Evolutionary conservation across 2,329 filamentous ascomycete genomes (phyloP).

Genomic region (Teratosphaeria nubilosa): DNA sequence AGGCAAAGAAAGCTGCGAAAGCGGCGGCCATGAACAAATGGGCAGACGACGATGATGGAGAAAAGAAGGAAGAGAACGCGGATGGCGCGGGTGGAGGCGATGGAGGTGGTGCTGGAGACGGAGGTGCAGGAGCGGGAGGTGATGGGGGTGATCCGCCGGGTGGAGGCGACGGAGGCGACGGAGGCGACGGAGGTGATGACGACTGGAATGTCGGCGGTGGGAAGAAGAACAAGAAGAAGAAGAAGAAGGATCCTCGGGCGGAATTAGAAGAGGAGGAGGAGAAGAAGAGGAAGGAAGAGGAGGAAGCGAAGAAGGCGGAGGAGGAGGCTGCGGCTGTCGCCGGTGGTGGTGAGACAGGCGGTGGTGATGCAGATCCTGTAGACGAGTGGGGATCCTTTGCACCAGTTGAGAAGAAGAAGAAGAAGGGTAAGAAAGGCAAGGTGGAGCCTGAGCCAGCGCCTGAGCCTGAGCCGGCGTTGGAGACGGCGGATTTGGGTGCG

Average conservation of each 20-base stretch:
- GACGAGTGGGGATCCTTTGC: conserved; percentile 30
- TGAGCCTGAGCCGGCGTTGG: conserved; percentile 5
- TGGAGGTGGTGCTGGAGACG: conserved; percentile 21
- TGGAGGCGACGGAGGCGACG: conserved; percentile 19
- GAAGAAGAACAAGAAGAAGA: conserved; percentile 31
- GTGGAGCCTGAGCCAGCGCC: conserved; percentile 9
- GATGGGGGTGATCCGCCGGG: conserved; percentile 18
- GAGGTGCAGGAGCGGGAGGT: conserved; percentile 13
- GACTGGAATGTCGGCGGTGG: conserved; percentile 21
- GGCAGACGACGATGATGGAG: conserved; percentile 37
- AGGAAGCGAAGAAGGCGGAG: conserved; percentile 15
- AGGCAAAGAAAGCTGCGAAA: conserved; percentile 33
- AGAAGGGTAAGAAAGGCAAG: conserved; percentile 22
- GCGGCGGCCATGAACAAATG: conserved; percentile 29
- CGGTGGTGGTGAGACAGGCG: conserved; percentile 7
- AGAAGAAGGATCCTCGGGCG: conserved; percentile 30
- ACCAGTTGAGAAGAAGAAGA: conserved; percentile 25
- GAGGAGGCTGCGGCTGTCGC: conserved; percentile 7
- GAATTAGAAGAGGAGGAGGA: conserved; percentile 28
- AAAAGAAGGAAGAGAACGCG: conserved; percentile 31
- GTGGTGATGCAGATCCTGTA: conserved; percentile 16
- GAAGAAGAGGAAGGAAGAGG: conserved; percentile 26
- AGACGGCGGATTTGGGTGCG: conserved; percentile 7
- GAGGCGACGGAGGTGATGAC: conserved; percentile 26
- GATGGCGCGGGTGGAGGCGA: conserved; percentile 28